phyloP scores from a whole-genome alignment of 768 basidiomycete genomes.

The Saitozyma sp. region DNA sequence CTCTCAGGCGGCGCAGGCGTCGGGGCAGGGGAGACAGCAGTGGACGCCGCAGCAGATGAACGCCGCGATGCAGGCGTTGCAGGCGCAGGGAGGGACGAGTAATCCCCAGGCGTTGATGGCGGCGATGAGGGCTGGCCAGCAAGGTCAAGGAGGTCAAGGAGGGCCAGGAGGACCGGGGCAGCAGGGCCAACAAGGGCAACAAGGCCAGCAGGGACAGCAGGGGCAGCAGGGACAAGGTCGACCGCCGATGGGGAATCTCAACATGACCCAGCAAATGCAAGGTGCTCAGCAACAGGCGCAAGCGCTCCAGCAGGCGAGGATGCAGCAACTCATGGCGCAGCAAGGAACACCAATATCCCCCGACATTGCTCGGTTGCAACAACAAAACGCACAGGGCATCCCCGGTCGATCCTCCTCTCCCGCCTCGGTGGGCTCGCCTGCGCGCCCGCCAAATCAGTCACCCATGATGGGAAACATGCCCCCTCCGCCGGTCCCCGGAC shows the following conservation, averaged over 20 bases:
- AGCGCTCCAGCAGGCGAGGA: not conserved
- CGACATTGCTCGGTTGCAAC: slow-evolving; percentile 9
- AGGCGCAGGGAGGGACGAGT: slow-evolving; percentile 13
- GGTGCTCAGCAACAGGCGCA: not conserved
- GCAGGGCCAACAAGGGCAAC: not conserved
- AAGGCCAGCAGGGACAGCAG: not conserved
- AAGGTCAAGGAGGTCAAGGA: slow-evolving; percentile 4
- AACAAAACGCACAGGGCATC: not conserved
- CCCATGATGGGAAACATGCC: slow-evolving; percentile 1
- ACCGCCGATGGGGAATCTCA: not conserved
- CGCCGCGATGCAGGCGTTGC: slow-evolving; percentile 23
- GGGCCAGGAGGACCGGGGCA: too few relatives aligned
- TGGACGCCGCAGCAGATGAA: slow-evolving; percentile 32
- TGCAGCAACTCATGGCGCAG: not conserved
- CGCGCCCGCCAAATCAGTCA: slow-evolving; percentile 5
- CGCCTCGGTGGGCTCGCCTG: not conserved
- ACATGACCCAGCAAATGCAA: not conserved
- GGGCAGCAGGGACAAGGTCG: not conserved
- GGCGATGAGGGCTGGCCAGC: slow-evolving; percentile 20
- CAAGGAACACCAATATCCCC: slow-evolving; percentile 8
- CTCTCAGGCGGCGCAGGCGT: slow-evolving; percentile 14
- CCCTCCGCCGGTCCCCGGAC: not conserved
- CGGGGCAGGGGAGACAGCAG: slow-evolving; percentile 13
- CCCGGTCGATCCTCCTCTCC: not conserved
- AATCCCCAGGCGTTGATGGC: slow-evolving; percentile 18